A percentile compares a stretch with the other conserved stretches of the same genome.
Conservation (phyloP, 768 basidiomycete genomes). For the Hypsizygus marmoreus region DNA sequence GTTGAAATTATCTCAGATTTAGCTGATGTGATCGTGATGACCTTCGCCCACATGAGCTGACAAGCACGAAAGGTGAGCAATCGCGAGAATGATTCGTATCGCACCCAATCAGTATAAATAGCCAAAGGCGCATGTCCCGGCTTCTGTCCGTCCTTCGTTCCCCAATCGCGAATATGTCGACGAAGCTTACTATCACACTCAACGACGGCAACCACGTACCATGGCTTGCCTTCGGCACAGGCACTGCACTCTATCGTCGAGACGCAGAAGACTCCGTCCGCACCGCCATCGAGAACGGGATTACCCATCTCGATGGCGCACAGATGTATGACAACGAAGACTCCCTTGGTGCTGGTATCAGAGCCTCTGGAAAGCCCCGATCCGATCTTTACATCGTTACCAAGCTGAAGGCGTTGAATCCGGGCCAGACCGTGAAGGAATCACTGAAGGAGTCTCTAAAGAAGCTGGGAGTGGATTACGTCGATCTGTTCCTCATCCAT, state of each 20-base stretch:
- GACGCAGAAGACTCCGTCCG: conserved; percentile 44
- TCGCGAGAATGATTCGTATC: too few species aligned
- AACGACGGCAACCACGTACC: conserved; percentile 58
- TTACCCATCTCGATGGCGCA: conserved; percentile 67
- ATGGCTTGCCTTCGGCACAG: conserved; percentile 65
- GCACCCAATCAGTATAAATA: too few species aligned
- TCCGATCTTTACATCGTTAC: conserved; percentile 65
- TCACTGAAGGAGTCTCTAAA: conserved; percentile 54
- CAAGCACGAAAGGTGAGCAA: too few species aligned
- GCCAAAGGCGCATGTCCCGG: not conserved
- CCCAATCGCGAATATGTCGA: conserved; percentile 24
- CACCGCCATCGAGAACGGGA: conserved; percentile 54
- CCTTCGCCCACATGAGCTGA: too few species aligned
- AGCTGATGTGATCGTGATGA: too few species aligned
- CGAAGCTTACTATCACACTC: conserved; percentile 39
- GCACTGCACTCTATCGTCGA: conserved; percentile 49
- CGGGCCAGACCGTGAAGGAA: conserved; percentile 48
- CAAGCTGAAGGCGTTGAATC: conserved; percentile 46
- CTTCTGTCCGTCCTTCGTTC: not conserved
- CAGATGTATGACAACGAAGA: conserved; percentile 61
- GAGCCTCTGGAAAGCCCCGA: conserved; percentile 50
- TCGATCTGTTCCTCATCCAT: conserved; percentile 71
- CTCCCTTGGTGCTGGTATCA: conserved; percentile 51
- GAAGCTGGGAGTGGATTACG: conserved; percentile 52
- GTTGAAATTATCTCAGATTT: too few species aligned